A percentile compares a stretch with the other conserved stretches of the same genome.
Conservation (phyloP, 179 eudicot genomes). For the Drosera spatulata region DNA sequence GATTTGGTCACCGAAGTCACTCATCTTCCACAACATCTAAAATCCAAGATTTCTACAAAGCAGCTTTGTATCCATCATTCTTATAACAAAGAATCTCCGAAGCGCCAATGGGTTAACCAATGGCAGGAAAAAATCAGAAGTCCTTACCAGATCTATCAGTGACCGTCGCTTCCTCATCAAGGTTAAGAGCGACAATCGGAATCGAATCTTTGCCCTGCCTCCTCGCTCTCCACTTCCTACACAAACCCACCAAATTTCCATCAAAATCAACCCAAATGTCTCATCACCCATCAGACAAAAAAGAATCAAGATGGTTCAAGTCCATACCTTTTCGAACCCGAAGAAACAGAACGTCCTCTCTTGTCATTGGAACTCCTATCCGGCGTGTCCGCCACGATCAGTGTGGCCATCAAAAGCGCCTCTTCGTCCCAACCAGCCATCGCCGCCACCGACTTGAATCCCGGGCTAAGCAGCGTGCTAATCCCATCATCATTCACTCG, state of each 20-base stretch:
- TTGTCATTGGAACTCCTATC: conserved; percentile 42
- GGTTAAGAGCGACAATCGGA: conserved; percentile 42
- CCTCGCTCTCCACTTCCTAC: conserved; percentile 54
- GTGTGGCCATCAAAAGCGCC: conserved; percentile 48
- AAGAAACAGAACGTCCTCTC: conserved; percentile 26
- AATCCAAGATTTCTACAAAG: neutral
- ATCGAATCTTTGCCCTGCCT: conserved; percentile 29
- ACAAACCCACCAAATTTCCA: neutral
- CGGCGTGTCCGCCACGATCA: conserved; percentile 74
- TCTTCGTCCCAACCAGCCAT: conserved; percentile 88
- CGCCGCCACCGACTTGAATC: conserved; percentile 35
- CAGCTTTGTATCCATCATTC: neutral
- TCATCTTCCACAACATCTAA: no score
- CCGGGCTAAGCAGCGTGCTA: conserved; percentile 17
- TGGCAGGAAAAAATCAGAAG: neutral
- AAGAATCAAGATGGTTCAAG: neutral
- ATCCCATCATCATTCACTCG: neutral
- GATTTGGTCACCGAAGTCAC: no score
- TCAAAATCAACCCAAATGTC: neutral
- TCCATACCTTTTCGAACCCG: conserved; percentile 54
- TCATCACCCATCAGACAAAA: no score
- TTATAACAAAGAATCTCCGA: neutral
- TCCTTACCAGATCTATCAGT: conserved; percentile 5
- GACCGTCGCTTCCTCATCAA: conserved; percentile 39
- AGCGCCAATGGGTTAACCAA: neutral